Percentiles rank a stretch among this genome's conserved stretches.
Evolutionary conservation across 805 yeast species (phyloP).

Genomic region (Yarrowia sp.): DNA sequence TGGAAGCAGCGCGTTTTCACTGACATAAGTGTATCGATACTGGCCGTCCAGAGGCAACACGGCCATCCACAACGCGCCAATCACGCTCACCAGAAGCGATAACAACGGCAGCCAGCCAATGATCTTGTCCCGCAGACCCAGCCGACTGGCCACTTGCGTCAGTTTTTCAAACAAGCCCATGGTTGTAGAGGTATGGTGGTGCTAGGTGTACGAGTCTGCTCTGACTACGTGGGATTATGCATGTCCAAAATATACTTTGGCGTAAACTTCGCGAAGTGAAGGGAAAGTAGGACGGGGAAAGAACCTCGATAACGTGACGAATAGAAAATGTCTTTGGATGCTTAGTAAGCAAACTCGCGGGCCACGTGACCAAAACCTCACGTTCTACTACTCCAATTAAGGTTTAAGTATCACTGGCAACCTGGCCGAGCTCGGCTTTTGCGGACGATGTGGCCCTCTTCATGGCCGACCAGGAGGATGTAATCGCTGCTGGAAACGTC

Average conservation of each 20-base stretch:
- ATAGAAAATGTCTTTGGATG: too few relatives aligned
- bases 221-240: slow-evolving; percentile 15
- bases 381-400: background rate
- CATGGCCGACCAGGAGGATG: too few relatives aligned
- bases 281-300: too few relatives aligned
- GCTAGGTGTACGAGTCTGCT: background rate
- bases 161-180: slow-evolving; percentile 52
- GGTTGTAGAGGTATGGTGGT: background rate
- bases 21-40: slow-evolving; percentile 80
- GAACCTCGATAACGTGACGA: too few relatives aligned
- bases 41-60: slow-evolving; percentile 81
- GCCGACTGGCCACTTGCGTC: slow-evolving; percentile 45
- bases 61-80: slow-evolving; percentile 64
- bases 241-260: background rate
- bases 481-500: too few relatives aligned
- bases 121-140: slow-evolving; percentile 46
- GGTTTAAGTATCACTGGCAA: background rate
- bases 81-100: slow-evolving; percentile 46
- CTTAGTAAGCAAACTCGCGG: background rate
- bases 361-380: background rate
- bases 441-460: too few relatives aligned
- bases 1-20: slow-evolving; percentile 97
- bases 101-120: slow-evolving; percentile 46
- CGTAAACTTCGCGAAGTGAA: background rate
- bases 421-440: too few relatives aligned